phyloP scores from a whole-genome alignment of 257 asterid species.

The Solanum paucissectum region DNA sequence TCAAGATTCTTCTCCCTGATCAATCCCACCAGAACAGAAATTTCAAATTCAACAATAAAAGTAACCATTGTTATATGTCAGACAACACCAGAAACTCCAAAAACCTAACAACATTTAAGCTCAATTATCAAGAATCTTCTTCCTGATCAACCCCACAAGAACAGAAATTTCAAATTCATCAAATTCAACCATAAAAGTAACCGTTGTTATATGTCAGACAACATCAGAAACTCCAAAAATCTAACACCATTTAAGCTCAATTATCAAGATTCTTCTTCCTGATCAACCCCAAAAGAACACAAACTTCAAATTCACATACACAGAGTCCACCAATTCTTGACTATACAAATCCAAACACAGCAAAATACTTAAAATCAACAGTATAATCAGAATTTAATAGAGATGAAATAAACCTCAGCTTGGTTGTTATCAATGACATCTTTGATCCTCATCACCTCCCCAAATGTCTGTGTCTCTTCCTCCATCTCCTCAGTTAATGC shows the following conservation, averaged over 20 bases:
- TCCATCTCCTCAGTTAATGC: slow-evolving; percentile 88
- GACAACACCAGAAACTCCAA: background rate
- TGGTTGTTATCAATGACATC: slow-evolving; percentile 43
- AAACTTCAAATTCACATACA: background rate
- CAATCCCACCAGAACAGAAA: background rate
- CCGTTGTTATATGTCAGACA: background rate
- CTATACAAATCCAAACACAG: background rate
- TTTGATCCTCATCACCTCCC: slow-evolving; percentile 75
- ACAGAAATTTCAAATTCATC: background rate
- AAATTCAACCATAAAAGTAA: background rate
- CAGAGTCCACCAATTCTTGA: background rate
- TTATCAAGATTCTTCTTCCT: background rate
- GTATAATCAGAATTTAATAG: background rate
- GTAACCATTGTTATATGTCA: background rate
- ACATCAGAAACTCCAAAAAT: background rate
- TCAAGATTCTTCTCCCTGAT: background rate
- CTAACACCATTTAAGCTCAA: background rate
- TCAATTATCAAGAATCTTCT: background rate
- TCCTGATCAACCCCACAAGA: background rate
- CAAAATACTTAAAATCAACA: background rate
- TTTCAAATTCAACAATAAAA: background rate
- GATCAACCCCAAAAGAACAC: background rate
- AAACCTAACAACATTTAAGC: background rate
- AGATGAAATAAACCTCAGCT: slow-evolving; percentile 41
- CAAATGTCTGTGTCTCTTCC: slow-evolving; percentile 45